These are phyloP conservation scores for Akanthomyces lecanii DNA, from an alignment of 2,329 filamentous ascomycete genomes.

Conservation along the genomic window DNA sequence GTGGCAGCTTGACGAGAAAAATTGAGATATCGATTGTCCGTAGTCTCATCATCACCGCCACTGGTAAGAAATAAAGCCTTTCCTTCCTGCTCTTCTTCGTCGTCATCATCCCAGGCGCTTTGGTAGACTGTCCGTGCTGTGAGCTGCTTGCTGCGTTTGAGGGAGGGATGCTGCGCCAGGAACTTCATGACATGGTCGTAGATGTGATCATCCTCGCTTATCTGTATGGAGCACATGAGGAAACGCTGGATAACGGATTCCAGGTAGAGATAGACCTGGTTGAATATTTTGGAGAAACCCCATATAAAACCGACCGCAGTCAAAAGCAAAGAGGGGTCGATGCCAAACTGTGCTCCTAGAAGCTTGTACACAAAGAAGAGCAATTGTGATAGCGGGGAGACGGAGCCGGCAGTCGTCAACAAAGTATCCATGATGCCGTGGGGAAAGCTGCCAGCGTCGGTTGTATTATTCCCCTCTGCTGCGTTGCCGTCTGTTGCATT, in stretches of 20 bases:
- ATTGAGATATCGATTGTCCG: slow-evolving; percentile 45
- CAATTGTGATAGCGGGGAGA: slow-evolving; percentile 38
- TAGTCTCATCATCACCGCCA: slow-evolving; percentile 36
- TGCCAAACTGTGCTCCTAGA: slow-evolving; percentile 41
- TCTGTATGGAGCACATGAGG: slow-evolving; percentile 48
- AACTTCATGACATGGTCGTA: slow-evolving; percentile 56
- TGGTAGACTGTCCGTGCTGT: slow-evolving; percentile 53
- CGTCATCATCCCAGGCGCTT: slow-evolving; percentile 53
- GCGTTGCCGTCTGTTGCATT: background rate
- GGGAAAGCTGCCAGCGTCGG: slow-evolving; percentile 20
- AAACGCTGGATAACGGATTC: slow-evolving; percentile 38
- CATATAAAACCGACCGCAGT: slow-evolving; percentile 44
- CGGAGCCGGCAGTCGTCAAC: slow-evolving; percentile 40
- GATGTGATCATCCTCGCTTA: slow-evolving; percentile 54
- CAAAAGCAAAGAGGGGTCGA: slow-evolving; percentile 46
- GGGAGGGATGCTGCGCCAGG: slow-evolving; percentile 49
- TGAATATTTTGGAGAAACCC: slow-evolving; percentile 37
- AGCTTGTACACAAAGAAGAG: slow-evolving; percentile 44
- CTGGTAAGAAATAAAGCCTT: slow-evolving; percentile 33
- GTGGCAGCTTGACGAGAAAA: slow-evolving; percentile 54
- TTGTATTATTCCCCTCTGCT: background rate
- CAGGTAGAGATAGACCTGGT: slow-evolving; percentile 33
- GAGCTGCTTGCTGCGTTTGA: slow-evolving; percentile 48
- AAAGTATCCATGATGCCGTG: slow-evolving; percentile 40
- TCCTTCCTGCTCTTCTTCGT: slow-evolving; percentile 40